Percentiles rank a stretch among this genome's conserved stretches.
Evolutionary conservation across 2,329 filamentous ascomycete genomes (phyloP).

Genomic region (Juglanconis oblonga): DNA sequence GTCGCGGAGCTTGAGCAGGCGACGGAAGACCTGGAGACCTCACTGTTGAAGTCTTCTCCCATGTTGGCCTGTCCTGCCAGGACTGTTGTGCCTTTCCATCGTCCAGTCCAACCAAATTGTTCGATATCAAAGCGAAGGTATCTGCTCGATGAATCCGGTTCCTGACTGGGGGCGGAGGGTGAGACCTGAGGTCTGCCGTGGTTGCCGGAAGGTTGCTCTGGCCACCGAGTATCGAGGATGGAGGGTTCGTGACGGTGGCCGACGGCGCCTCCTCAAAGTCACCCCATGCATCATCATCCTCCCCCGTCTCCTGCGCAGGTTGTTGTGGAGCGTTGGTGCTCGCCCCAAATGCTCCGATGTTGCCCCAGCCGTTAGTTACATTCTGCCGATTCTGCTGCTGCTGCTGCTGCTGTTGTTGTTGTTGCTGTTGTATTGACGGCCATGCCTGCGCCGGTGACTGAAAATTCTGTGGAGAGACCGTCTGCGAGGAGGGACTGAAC

Average conservation of each 20-base stretch:
- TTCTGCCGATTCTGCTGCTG: conserved; percentile 9
- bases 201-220: background rate
- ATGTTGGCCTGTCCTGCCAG: conserved; percentile 19
- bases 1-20: background rate
- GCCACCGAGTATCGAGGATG: conserved; percentile 1
- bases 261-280: conserved; percentile 61
- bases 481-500: conserved; percentile 18
- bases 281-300: conserved; percentile 63
- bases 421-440: conserved; percentile 23
- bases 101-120: conserved; percentile 45
- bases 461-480: conserved; percentile 12
- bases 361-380: conserved; percentile 23
- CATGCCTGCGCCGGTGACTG: conserved; percentile 21
- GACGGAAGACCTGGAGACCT: conserved; percentile 5
- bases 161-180: conserved; percentile 3
- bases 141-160: conserved; percentile 42
- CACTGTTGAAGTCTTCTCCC: conserved; percentile 10
- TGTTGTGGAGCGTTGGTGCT: conserved; percentile 1
- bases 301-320: conserved; percentile 21
- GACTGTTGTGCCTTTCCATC: conserved; percentile 18
- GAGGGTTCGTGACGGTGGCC: conserved; percentile 17
- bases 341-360: conserved; percentile 18
- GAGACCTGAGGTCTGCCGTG: conserved; percentile 8
- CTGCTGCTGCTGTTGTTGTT: background rate
- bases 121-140: conserved; percentile 52